Evolutionary conservation across 495 filamentous ascomycete genomes (phyloP).

Genomic region (Podospora australis): DNA sequence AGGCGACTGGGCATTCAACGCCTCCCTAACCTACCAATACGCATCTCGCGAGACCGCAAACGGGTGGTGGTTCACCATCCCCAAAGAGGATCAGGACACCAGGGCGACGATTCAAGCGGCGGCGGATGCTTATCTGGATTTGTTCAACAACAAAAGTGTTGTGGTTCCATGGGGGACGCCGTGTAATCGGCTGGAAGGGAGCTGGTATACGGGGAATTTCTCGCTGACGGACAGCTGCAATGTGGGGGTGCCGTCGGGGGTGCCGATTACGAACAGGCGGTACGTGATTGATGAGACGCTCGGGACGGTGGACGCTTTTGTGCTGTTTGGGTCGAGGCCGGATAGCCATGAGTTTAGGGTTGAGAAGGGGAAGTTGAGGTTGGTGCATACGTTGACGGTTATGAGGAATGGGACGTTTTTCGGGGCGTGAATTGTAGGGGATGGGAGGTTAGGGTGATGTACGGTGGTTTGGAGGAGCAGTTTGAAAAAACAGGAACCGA

Average conservation of each 20-base stretch:
- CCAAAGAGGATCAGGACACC: constrained; percentile 28
- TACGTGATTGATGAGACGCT: constrained; percentile 37
- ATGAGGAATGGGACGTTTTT: constrained; percentile 2
- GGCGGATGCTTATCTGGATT: constrained; percentile 41
- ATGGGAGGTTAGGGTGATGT: too few relatives aligned
- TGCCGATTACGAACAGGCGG: constrained; percentile 11
- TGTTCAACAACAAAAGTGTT: constrained; percentile 35
- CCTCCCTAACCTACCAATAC: constrained; percentile 39
- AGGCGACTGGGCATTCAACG: constrained; percentile 46
- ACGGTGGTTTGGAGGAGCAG: too few relatives aligned
- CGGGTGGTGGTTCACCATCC: constrained; percentile 39
- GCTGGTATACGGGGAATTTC: constrained; percentile 32
- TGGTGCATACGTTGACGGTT: constrained; percentile 15
- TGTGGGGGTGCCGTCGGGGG: constrained; percentile 31
- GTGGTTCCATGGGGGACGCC: constrained; percentile 41
- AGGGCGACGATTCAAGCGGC: constrained; percentile 38
- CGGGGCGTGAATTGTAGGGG: too few relatives aligned
- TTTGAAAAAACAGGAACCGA: too few relatives aligned
- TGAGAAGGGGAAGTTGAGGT: constrained; percentile 18
- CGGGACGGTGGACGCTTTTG: constrained; percentile 38
- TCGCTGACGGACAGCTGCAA: constrained; percentile 26
- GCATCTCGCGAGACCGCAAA: constrained; percentile 25
- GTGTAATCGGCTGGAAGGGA: constrained; percentile 43
- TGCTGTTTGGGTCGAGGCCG: constrained; percentile 28
- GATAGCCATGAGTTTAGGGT: constrained; percentile 35